Base-by-base conservation (phyloP, 2,329 filamentous ascomycete genomes). In the Aspergillus terreus region DNA sequence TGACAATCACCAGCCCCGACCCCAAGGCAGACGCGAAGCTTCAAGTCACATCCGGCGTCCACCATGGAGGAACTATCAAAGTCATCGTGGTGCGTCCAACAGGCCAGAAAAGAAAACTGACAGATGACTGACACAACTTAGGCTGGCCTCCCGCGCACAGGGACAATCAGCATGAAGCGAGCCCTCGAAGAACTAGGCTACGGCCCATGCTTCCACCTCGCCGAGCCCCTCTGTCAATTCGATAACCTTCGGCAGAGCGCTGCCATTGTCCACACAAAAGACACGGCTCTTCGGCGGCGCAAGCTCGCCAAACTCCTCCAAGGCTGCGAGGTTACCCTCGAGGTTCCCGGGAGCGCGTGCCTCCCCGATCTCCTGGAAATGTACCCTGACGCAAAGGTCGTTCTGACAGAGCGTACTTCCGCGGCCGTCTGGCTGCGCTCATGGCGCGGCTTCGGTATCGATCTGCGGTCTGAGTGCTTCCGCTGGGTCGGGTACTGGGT, bases 401-500 rank as follows among this genome's bases (percentile, higher is more conserved):
- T 50, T 12, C 53, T 52, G 15, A 51, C 52, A n/a, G 52, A 56
- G 35, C 50, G 51, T 32, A 54, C 53, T 14, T 58, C 47, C 2
- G 55, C 55, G 2, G 47, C 47, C n/a, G 43, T 53, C 41, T 58
- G 53, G 55, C 53, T 58, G 27, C 38, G 46, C 30, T 58, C 50
- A 35, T 58, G 55, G 53, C 47, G 51, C 32, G 53, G 50, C 4
- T 56, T 58, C 32, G 53, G 55, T 3, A 54, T 56, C 33, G 54
- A 56, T 32, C 36, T 54, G 47, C 43, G 53, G 2, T 58, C 55
- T 7, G 51, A 58, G 14, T 51, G 41, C 38, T 56, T 53, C 47
- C 55, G 55, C 43, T 58, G 55, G 53, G 32, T 58, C 30, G 55
- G 55, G 14, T 58, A 58, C 47, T 58, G 55, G 55, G 53, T 58